Evolutionary conservation across 2,329 filamentous ascomycete species (phyloP).

Genomic region (Pestalotiopsis sp.): DNA sequence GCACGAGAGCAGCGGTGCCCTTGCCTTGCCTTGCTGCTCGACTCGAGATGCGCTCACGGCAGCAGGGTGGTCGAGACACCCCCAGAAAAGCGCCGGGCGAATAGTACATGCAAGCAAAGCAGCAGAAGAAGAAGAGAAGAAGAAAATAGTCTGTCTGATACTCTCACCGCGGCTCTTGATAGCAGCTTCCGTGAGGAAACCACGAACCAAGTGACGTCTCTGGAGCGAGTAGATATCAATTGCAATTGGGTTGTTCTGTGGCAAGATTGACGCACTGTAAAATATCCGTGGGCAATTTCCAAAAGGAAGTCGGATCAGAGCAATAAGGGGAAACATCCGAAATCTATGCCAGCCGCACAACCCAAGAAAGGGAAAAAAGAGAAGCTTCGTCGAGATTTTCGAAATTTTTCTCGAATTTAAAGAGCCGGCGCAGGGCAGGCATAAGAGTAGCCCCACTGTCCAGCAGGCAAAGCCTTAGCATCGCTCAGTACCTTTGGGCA

Average conservation of each 20-base stretch:
- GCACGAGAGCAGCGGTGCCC: not conserved
- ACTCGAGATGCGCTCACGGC: not conserved
- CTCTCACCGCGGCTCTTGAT: conserved; percentile 37
- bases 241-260: conserved; percentile 73
- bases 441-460: not conserved
- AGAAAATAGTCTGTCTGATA: conserved; percentile 61
- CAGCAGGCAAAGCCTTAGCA: not conserved
- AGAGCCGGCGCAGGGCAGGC: not conserved
- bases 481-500: not conserved
- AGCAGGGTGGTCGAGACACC: not conserved
- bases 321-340: conserved; percentile 73
- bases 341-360: conserved; percentile 79
- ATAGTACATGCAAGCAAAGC: not conserved
- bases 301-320: conserved; percentile 59
- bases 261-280: conserved; percentile 71
- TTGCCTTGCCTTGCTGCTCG: not conserved
- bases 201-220: conserved; percentile 26
- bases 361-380: conserved; percentile 57
- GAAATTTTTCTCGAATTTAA: conserved; percentile 4
- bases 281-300: conserved; percentile 52
- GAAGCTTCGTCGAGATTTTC: conserved; percentile 7
- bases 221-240: conserved; percentile 25
- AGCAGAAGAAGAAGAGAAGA: not conserved
- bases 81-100: not conserved
- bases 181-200: conserved; percentile 18